Evolutionary conservation across 2,329 filamentous ascomycete genomes (phyloP), one percentile per base, ranked within the genome.

Genomic region (Pestalotiopsis sp.): DNA sequence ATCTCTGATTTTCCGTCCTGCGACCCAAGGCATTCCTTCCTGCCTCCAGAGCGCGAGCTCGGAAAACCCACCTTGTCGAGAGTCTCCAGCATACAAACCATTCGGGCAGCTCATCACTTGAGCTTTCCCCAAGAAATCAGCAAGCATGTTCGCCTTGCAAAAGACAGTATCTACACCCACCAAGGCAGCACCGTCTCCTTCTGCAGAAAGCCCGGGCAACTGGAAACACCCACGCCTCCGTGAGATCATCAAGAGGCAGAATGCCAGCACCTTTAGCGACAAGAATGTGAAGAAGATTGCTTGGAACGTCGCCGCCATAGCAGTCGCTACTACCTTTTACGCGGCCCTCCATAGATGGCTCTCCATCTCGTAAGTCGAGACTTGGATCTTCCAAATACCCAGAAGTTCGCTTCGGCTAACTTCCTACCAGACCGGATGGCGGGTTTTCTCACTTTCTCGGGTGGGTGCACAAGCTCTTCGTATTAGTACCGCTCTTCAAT

Each of bases 191-290:
- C 71, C 80, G 1, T 71, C 76, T 17, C 72, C 75, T 25, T 72
- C 74, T 57, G 77, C 80, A 36, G 87, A 89, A 66, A 89, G 87
- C 74, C 88, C 93, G 6, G 95, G 95, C 67, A 93, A 91, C 77
- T 99, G 96, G 95, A 89, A 91, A 76, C 96, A 99, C 79, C 96
- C 96, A 41, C 90, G 92, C 71, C 87, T 98, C 72, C 88, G 94
- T 75, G 95, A 98, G 81, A 97, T 99, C 77, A 90, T 92, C 17
- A 88, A 88, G 71, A 90, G 96, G 65, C 93, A 94, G 77, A 91
- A 93, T 78, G 91, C 91, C 23, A 90, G 90, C 14, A 92, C 87
- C 62, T 97, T 98, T 79, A 90, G 91, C 68, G 90, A 95, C 74
- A 88, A 88, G 77, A 95, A 97, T 72, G 82, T 96, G 63, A 87